Base-by-base conservation (phyloP, 2,329 filamentous ascomycete species). In the Penicillium sp. region DNA sequence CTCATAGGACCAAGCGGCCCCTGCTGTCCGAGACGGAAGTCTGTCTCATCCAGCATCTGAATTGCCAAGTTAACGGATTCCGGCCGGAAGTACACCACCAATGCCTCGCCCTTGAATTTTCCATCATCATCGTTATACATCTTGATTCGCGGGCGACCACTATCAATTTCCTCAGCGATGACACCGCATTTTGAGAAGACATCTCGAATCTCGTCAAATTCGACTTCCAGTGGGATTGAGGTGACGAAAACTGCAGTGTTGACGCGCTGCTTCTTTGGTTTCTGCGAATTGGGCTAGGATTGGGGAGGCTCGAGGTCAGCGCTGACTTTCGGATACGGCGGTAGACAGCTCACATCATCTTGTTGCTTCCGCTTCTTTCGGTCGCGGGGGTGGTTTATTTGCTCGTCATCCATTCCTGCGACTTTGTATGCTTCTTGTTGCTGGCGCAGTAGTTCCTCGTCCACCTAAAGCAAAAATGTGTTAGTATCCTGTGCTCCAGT, bases 171-270 rank as follows among this genome's bases (percentile, higher is more conserved):
- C 74, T 97, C 92, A 45, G 93, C 91, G 61, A 99, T 92, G 62
- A 97, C 89, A 56, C 92, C 92, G 67, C 85, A 95, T 71, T 91
- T 93, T 45, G 87, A 91, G 77, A 99, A 99, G 24, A 90, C 81
- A 21, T 91, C 84, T 62, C 89, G 83, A 14, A 99, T 86, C 76
- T 99, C 94, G 26, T 89, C 85, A 37, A 88, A 79, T 0, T 88
- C 90, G 39, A 86, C 88, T 71, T 97, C 91, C 34, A 81, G 75
- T 0, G 94, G 95, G 3, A 99, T 83, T 11, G 90, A 91, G 4
- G 92, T 96, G 44, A 97, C 89, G 77, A 93, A 99, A 60, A 99
- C 84, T 37, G 93, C 93, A 5, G 90, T 96, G 72, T 97, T 97
- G 64, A 92, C 80, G 52, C 75, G 76, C 26, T 70, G 69, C 60